Evolutionary conservation across 257 asterid species (phyloP), one percentile per base, ranked within the genome.

Genomic region (Primulina eburnea): DNA sequence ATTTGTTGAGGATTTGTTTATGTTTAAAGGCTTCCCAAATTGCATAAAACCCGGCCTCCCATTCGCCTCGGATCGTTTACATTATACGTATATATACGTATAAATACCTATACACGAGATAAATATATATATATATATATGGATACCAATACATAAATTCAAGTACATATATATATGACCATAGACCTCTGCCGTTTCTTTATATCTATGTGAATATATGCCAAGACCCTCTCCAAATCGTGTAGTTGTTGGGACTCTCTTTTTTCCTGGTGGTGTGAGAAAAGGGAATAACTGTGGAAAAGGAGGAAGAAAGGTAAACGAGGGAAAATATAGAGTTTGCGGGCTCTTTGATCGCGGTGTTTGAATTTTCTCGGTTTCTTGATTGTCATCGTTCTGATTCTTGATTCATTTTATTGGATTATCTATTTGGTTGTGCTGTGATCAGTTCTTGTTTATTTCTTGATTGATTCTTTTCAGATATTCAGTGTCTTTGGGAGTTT

Each of bases 1-100:
- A 16, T 50, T 50, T 50, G 57, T 50, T 50, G 57, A 50, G 57
- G 21, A 50, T 50, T 50, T 50, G 21, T 50, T 50, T 50, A 5
- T 50, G 57, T 50, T 16, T 50, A 50, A 50, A 16, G 57, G 57
- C 57, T 50, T 50, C 57, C 57, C 57, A 72, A 61, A 66, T 16
- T 30, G 30, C 75, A 56, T 18, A 79, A 69, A 75, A 81, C 64
- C 2, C 57, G 16, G 35, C 65, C 26, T 67, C 73, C 68, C 82
- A 29, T 67, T 55, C 7, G 32, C 82, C 58, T 80, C 80, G 80
- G 82, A 77, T 80, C 85, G 67, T 63, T 50, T 47, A 8, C 20
- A 17, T 33, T 35, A 28, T 34, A 50, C 57, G 4, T 50, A 50
- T 1, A 50, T 14, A 12, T 4, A 17, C 3, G 21, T 50, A 17